A percentile compares a stretch with the other conserved stretches of the same genome.
Conservation (phyloP, 2,329 filamentous ascomycete genomes). For the Dryadomyces quercus-mongolicae region DNA sequence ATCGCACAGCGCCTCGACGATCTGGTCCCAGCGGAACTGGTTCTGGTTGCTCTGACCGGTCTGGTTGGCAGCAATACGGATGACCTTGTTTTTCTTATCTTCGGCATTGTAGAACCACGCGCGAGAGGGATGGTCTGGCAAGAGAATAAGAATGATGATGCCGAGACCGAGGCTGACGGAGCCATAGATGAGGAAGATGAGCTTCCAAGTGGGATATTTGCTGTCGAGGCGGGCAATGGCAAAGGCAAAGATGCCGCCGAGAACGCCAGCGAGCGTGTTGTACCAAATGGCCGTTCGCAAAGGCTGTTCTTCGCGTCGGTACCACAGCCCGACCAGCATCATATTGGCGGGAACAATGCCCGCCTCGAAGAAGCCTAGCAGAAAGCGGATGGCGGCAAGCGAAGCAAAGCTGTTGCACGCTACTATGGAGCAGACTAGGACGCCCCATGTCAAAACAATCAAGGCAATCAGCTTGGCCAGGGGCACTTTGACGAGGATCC, state of each 20-base stretch:
- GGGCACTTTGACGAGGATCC: background rate
- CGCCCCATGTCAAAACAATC: constrained; percentile 19
- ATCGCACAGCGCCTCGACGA: background rate
- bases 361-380: constrained; percentile 24
- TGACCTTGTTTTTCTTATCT: background rate
- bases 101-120: background rate
- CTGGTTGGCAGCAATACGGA: background rate
- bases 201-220: background rate
- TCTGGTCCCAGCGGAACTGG: background rate
- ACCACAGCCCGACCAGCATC: constrained; percentile 26
- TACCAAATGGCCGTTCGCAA: constrained; percentile 2
- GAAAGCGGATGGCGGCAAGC: constrained; percentile 22
- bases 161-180: background rate
- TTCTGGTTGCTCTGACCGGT: background rate
- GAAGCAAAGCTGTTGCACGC: constrained; percentile 20
- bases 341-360: constrained; percentile 22
- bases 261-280: background rate
- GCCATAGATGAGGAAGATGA: constrained; percentile 1
- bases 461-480: constrained; percentile 12
- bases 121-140: background rate
- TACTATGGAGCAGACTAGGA: constrained; percentile 19
- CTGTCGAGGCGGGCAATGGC: background rate
- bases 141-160: background rate
- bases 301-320: background rate
- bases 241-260: background rate